Base-by-base conservation (phyloP, 345 rosid species). In the Carallia brachiata region DNA sequence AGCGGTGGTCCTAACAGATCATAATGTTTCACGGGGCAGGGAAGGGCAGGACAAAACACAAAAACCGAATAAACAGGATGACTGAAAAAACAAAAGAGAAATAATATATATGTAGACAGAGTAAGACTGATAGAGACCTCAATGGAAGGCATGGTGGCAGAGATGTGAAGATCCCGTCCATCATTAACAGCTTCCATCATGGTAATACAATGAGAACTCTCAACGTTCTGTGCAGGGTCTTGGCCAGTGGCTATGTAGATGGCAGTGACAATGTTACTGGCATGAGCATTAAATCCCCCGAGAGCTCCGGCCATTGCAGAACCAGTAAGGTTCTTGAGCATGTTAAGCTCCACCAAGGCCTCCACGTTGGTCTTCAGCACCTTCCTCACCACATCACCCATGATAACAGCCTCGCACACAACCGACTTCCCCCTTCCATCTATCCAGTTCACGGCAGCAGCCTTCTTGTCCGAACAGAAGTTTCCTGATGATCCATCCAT, bases 231-330 rank as follows among this genome's bases (percentile, higher is more conserved):
- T 6, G 85, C 85, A 0, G 85, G 85, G 74, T 82, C 85, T 64
- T 82, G 85, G 34, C 85, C 85, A 1, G 85, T 82, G 36, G 85
- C 85, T 59, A 82, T 63, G 68, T 55, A 82, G 17, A 82, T 36
- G 1, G 83, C 85, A 6, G 74, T 8, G 17, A 82, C 81, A 15
- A 82, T 79, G 72, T 82, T 82, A 56, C 83, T 65, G 19, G 85
- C 85, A 8, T 82, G 85, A 57, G 85, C 85, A 67, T 82, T 82
- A 69, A 82, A 82, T n/a, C 85, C 85, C 4, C 85, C 85, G 9
- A 82, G 74, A 36, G 85, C 85, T 52, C 83, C 85, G 3, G 85
- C 85, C 82, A 82, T 57, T 32, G 85, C 85, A 3, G 85, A 82
- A 48, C 85, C 85, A 13, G 83, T 66, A 10, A 82, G 80, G 69